Evolutionary conservation across 352 stramenopile species (phyloP), one percentile per base, ranked within the genome.

Genomic region (Halophytophthora batemanensis): DNA sequence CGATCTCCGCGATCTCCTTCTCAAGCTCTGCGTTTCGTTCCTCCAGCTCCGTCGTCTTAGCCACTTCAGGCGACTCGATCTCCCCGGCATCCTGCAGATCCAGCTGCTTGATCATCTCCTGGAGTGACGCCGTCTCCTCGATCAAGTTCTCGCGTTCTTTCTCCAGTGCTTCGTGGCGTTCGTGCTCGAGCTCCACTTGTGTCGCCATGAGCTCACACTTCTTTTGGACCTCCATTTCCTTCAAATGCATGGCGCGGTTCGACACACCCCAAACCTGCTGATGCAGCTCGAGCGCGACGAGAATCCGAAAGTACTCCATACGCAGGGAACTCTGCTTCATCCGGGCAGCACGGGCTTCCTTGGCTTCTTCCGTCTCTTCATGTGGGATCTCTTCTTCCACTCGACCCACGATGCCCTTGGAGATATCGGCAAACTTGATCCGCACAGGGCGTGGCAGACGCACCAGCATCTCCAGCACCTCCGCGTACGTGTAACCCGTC

Each of bases 371-470:
- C 0, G 78, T 86, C 48, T 94, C 82, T 61, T 89, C 77, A 25
- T 68, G 54, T 21, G 67, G 63, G 15, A 71, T 53, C 28, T 71
- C 64, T 65, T 90, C 77, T 51, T 90, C 62, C 2, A 82, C 80
- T 37, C 78, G 80, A 11, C 84, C 84, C 41, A 95, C 82, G 64
- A 95, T 92, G n/a, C 84, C 84, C 56, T 87, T 86, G 0, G 73
- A 66, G 17, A 86, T 77, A 50, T 95, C 82, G 4, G 82, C 83
- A 56, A 95, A 95, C 52, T 90, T 90, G 29, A 95, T 90, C 6
- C 74, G 73, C 12, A 95, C 59, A 22, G 84, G 84, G 14, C 84
- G 76, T 6, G 61, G 50, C 23, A 87, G 58, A 28, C 79, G 69
- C 54, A 79, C 86, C 6, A 95, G 67, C 37, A 84, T 60, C 42